phyloP scores from a whole-genome alignment of 768 basidiomycete genomes.

The Mycena epipterygia region DNA sequence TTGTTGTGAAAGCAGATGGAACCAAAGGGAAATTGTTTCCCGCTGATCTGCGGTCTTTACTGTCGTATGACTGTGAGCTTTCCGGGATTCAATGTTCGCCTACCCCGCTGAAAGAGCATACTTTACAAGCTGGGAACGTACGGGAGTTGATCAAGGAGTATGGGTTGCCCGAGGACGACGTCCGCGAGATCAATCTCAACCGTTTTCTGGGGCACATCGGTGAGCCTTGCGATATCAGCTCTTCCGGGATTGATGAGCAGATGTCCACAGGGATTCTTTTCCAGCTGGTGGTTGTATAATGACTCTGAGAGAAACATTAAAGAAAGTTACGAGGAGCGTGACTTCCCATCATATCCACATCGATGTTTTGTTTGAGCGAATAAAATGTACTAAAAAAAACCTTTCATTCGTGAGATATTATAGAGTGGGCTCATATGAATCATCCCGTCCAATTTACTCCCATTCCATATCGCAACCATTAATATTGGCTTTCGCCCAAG shows the following conservation, averaged over 20 bases:
- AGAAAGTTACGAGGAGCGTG: not conserved
- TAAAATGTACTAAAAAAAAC: no score
- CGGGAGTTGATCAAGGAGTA: slow-evolving; percentile 64
- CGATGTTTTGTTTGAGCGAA: not conserved
- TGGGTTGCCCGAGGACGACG: slow-evolving; percentile 54
- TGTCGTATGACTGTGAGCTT: slow-evolving; percentile 56
- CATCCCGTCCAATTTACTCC: no score
- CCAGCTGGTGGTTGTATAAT: slow-evolving; percentile 27
- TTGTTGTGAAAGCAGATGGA: slow-evolving; percentile 65
- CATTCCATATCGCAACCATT: not conserved
- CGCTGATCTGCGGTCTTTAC: slow-evolving; percentile 61
- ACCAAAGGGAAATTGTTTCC: slow-evolving; percentile 31
- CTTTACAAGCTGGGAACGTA: slow-evolving; percentile 51
- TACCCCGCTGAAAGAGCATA: not conserved
- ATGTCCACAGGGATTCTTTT: slow-evolving; percentile 27
- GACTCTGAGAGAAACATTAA: not conserved
- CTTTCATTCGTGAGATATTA: no score
- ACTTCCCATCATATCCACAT: not conserved
- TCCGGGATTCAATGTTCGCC: not conserved
- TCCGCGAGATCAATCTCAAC: slow-evolving; percentile 62
- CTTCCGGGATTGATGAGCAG: not conserved
- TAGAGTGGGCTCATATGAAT: no score
- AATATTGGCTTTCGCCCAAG: slow-evolving; percentile 22
- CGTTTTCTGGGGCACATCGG: slow-evolving; percentile 72
- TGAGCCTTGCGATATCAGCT: slow-evolving; percentile 36